A percentile compares a stretch with the other conserved stretches of the same genome.
Conservation (phyloP, 2,329 filamentous ascomycete species). For the Teratosphaeriaceae sp. region DNA sequence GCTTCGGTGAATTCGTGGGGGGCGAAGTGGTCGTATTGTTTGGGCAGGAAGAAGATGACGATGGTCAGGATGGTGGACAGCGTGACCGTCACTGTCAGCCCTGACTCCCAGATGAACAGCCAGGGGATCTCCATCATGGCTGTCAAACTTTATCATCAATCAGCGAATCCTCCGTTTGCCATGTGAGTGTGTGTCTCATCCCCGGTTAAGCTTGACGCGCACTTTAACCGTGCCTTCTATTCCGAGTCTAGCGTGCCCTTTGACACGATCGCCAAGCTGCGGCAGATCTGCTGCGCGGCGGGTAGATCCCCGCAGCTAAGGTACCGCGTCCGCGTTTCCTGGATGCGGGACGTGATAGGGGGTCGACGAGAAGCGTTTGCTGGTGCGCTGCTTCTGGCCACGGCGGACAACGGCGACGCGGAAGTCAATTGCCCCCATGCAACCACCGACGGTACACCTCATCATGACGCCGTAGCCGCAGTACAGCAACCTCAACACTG, state of each 20-base stretch:
- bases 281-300: neutral
- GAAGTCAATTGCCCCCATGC: too few species aligned
- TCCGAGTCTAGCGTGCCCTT: neutral
- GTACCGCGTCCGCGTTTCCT: neutral
- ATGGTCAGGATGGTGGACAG: constrained; percentile 42
- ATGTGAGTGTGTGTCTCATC: too few species aligned
- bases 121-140: constrained; percentile 27
- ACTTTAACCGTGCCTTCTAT: too few species aligned
- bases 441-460: too few species aligned
- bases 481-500: neutral
- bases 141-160: too few species aligned
- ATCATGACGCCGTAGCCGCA: too few species aligned
- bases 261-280: neutral
- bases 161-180: too few species aligned
- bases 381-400: neutral
- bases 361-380: neutral
- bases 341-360: neutral
- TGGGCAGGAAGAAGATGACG: constrained; percentile 47
- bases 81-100: constrained; percentile 34
- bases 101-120: constrained; percentile 28
- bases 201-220: too few species aligned
- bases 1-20: constrained; percentile 18
- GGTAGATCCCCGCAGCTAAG: neutral
- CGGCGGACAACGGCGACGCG: neutral
- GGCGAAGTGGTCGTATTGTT: constrained; percentile 41